Evolutionary conservation across 257 asterid genomes (phyloP).

Genomic region (Cinchona pubescens): DNA sequence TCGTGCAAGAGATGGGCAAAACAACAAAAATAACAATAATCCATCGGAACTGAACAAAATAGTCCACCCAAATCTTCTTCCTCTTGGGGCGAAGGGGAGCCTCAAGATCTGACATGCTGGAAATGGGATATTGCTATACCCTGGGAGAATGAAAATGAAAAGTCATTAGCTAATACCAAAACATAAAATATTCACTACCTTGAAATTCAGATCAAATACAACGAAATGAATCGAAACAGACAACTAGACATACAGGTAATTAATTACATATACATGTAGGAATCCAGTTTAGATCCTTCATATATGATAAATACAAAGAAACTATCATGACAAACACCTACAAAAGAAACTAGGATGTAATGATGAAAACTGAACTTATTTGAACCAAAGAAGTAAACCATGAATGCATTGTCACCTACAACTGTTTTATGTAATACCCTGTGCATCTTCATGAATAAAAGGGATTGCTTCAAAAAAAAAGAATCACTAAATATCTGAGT

Average conservation of each 20-base stretch:
- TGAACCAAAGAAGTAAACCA: not conserved
- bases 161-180: not conserved
- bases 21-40: constrained; percentile 79
- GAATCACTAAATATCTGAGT: not conserved
- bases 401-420: not conserved
- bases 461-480: not conserved
- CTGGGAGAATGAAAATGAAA: not conserved
- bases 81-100: constrained; percentile 93
- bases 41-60: constrained; percentile 85
- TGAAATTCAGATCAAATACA: not conserved
- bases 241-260: not conserved
- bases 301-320: not conserved
- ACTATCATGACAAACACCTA: not conserved
- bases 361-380: not conserved
- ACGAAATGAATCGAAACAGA: not conserved
- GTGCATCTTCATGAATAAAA: no score
- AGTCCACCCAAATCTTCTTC: constrained; percentile 80
- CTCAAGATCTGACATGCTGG: constrained; percentile 78
- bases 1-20: constrained; percentile 69
- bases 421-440: not conserved
- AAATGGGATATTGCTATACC: constrained; percentile 10
- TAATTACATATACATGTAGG: not conserved
- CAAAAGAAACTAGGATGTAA: not conserved
- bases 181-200: not conserved
- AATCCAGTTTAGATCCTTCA: not conserved